Percentiles rank a stretch among this genome's conserved stretches.
Conservation (phyloP, 1,284 basidiomycete genomes). For the Mycena sp. region DNA sequence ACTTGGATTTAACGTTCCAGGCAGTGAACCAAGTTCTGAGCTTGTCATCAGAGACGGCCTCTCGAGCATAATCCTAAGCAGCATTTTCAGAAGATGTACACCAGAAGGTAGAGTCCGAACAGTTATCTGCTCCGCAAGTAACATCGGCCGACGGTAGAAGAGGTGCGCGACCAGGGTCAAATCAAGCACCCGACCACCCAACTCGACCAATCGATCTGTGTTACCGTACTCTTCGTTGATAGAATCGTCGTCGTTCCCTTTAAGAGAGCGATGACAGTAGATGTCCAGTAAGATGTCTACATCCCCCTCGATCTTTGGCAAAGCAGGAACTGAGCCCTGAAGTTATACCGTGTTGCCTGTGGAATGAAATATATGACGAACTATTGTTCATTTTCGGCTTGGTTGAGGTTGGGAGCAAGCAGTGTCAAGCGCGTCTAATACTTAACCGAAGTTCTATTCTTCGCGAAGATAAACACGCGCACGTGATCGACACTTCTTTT, state of each 20-base stretch:
- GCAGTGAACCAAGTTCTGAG: slow-evolving; percentile 54
- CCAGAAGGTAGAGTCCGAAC: slow-evolving; percentile 45
- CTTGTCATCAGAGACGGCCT: slow-evolving; percentile 45
- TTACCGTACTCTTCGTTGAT: slow-evolving; percentile 57
- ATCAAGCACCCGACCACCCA: slow-evolving; percentile 57
- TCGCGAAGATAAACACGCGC: neutral
- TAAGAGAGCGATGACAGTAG: slow-evolving; percentile 56
- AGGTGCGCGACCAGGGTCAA: slow-evolving; percentile 57
- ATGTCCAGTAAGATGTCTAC: slow-evolving; percentile 63
- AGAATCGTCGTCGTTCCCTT: slow-evolving; percentile 23
- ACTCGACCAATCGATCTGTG: slow-evolving; percentile 57
- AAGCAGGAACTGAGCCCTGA: slow-evolving; percentile 40
- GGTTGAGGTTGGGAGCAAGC: slow-evolving; percentile 1
- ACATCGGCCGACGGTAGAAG: slow-evolving; percentile 54
- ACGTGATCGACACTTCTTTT: neutral
- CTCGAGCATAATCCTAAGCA: slow-evolving; percentile 44
- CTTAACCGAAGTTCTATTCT: neutral
- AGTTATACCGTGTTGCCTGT: neutral
- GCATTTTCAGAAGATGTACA: slow-evolving; percentile 14
- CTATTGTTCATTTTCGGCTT: slow-evolving; percentile 17
- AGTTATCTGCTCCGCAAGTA: slow-evolving; percentile 51
- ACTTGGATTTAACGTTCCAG: slow-evolving; percentile 55
- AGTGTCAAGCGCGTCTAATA: slow-evolving; percentile 2
- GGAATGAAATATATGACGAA: slow-evolving; percentile 6
- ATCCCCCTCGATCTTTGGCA: slow-evolving; percentile 62